Evolutionary conservation across 83 land plant species (phyloP).

Genomic region (Picea abies): DNA sequence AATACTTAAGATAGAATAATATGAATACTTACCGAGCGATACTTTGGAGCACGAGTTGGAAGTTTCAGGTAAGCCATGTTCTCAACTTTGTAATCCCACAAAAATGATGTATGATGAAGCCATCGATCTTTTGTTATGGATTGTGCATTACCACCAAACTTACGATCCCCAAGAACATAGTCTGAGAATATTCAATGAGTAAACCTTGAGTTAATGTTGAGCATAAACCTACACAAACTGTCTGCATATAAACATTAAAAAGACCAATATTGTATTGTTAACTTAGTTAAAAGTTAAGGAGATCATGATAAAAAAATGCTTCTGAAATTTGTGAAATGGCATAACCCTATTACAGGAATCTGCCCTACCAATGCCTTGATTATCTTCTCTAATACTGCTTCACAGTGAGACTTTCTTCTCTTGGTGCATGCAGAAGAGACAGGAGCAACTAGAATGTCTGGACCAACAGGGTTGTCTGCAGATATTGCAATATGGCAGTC

Average conservation of each 20-base stretch:
- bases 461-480: slow-evolving; percentile 34
- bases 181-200: slow-evolving; percentile 42
- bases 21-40: slow-evolving; percentile 56
- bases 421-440: slow-evolving; percentile 73
- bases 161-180: slow-evolving; percentile 74
- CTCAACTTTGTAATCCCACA: slow-evolving; percentile 70
- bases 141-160: slow-evolving; percentile 91
- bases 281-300: neutral
- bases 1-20: neutral
- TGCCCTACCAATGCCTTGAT: slow-evolving; percentile 41
- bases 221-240: neutral
- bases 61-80: slow-evolving; percentile 77
- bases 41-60: slow-evolving; percentile 63
- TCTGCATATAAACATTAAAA: neutral
- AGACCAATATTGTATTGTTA: neutral
- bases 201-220: neutral
- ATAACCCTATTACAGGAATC: slow-evolving; percentile 40
- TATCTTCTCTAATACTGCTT: slow-evolving; percentile 72
- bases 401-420: slow-evolving; percentile 63
- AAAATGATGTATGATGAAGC: slow-evolving; percentile 90
- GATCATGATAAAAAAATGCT: neutral
- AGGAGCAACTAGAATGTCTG: slow-evolving; percentile 50
- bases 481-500: slow-evolving; percentile 65
- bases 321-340: slow-evolving; percentile 24
- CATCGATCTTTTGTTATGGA: slow-evolving; percentile 75